Conservation (phyloP, 805 yeast genomes). For the Nakazawaea wyomingensis region DNA sequence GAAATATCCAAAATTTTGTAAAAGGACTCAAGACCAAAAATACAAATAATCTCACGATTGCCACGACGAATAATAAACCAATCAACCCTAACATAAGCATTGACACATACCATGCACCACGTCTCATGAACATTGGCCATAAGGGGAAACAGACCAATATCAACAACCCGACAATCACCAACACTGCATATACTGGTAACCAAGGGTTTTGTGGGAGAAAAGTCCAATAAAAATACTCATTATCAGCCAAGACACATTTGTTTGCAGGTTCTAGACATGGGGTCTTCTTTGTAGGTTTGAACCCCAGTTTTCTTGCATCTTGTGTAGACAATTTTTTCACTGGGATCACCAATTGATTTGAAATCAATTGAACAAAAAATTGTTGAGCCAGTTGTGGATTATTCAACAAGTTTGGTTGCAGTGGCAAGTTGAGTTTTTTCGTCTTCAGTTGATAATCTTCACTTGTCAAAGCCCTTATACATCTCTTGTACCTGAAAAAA, state of each 20-base stretch:
- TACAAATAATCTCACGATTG: constrained; percentile 72
- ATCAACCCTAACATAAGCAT: constrained; percentile 70
- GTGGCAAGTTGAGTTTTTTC: constrained; percentile 33
- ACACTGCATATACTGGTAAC: constrained; percentile 55
- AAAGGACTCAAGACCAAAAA: constrained; percentile 55
- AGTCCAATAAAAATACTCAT: constrained; percentile 80
- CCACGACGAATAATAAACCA: constrained; percentile 69
- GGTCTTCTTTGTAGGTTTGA: constrained; percentile 55
- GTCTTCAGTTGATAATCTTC: constrained; percentile 58
- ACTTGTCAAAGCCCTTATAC: constrained; percentile 68
- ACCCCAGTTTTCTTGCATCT: constrained; percentile 56
- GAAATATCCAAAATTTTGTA: constrained; percentile 89
- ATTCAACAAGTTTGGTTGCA: constrained; percentile 31
- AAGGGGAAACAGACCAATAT: constrained; percentile 77
- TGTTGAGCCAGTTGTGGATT: constrained; percentile 54
- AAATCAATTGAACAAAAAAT: constrained; percentile 62
- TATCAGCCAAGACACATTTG: constrained; percentile 56
- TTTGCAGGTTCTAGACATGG: constrained; percentile 56
- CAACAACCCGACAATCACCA: constrained; percentile 61
- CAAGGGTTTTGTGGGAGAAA: constrained; percentile 68
- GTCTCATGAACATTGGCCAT: constrained; percentile 90
- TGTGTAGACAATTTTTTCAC: constrained; percentile 66
- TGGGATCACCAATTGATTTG: constrained; percentile 69
- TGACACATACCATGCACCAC: constrained; percentile 86
- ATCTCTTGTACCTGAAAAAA: constrained; percentile 84